Evolutionary conservation across 768 basidiomycete species (phyloP), one percentile per base, ranked within the genome.

Genomic region (Agaricus subrufescens): DNA sequence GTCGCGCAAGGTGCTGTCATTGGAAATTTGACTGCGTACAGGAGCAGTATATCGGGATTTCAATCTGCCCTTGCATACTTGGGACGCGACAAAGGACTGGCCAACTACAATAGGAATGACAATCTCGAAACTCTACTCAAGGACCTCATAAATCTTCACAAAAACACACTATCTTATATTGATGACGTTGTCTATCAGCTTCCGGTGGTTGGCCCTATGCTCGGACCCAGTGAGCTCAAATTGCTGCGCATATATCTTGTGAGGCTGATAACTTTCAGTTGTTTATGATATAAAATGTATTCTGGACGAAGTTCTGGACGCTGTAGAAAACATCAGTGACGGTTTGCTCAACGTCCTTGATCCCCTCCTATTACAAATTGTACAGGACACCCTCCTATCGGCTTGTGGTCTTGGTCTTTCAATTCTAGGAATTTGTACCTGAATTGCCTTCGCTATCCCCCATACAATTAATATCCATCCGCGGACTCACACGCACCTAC

Each of bases 241-340:
- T 50, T 12, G 54, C 48, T 50, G 29, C n/a, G 30, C 19, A 43
- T 49, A 44, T 40, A 30, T 44, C 12, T 39, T 50, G 30, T 37
- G 14, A 34, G 6, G 19, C 52, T 52, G 38, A 43, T 57, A 30
- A 25, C 26, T 43, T 40, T 42, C 1, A 88, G 86, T 81, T 59
- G 69, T 85, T 8, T 81, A 82, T 58, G 69, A 81, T 9, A 63
- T 85, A 65, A 87, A 89, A 64, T 87, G 87, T 62, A 57, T 81
- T 26, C 50, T 86, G 31, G 83, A 84, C 60, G 69, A 69, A 3
- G 51, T 81, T 27, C 67, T 87, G 40, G 71, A 87, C 61, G 63
- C 65, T 4, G 62, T 71, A 2, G 81, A 84, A 65, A 74, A 83
- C 61, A 31, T 79, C 14, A 67, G 73, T 14, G 85, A 86, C 61